phyloP scores from a whole-genome alignment of 441 rosid species.

The Syzygium malaccense region DNA sequence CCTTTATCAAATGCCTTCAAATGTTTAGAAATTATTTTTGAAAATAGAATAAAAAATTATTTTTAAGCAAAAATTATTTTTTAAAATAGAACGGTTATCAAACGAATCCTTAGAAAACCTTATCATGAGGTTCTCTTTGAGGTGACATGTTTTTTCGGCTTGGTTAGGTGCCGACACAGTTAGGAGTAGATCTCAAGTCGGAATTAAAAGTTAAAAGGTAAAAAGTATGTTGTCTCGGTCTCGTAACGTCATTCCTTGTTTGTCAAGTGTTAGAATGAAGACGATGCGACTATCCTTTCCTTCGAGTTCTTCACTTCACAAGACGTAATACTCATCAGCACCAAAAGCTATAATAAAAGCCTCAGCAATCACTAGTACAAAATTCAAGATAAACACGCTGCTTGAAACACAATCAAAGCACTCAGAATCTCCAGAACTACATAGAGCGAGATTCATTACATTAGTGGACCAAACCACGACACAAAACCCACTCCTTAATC shows the following conservation, averaged over 20 bases:
- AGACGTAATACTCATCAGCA: not conserved
- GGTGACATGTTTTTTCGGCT: not conserved
- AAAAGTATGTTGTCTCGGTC: not conserved
- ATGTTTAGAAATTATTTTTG: no score
- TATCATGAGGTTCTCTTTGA: not conserved
- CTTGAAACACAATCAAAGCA: not conserved
- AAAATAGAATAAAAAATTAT: no score
- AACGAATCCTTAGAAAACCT: not conserved
- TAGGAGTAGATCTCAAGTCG: not conserved
- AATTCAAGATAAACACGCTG: not conserved
- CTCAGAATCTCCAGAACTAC: not conserved
- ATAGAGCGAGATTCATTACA: not conserved
- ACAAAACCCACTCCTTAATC: not conserved
- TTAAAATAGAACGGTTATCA: no score
- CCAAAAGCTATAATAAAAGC: not conserved
- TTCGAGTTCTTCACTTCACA: not conserved
- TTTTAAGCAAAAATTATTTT: no score
- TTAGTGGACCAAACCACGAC: conserved; percentile 8
- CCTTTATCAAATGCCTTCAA: no score
- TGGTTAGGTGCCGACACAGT: not conserved
- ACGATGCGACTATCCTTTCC: not conserved
- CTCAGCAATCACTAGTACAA: not conserved
- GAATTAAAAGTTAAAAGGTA: not conserved
- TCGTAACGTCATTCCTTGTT: not conserved
- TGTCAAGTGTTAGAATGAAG: not conserved